Evolutionary conservation across 768 basidiomycete genomes (phyloP).

Genomic region (Mycena vulgaris): DNA sequence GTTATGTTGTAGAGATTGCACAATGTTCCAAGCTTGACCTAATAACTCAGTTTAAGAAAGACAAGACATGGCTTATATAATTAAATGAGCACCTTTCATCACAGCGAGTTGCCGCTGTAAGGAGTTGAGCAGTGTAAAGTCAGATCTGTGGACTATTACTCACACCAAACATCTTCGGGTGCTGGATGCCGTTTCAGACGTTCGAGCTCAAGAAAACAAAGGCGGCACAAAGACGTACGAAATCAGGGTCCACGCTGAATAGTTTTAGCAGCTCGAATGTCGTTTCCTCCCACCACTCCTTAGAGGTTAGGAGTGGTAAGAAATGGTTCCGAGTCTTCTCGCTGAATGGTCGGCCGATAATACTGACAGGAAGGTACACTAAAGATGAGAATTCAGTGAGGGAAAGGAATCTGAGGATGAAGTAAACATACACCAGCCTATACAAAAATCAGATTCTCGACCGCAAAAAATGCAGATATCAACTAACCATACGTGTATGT

Average conservation of each 20-base stretch:
- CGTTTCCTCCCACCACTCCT: conserved; percentile 93
- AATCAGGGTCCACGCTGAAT: conserved; percentile 88
- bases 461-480: not conserved
- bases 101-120: conserved; percentile 88
- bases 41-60: conserved; percentile 1
- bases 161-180: conserved; percentile 91
- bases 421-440: conserved; percentile 60
- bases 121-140: conserved; percentile 12
- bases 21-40: conserved; percentile 92
- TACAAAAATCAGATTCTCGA: not conserved
- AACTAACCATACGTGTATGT: conserved; percentile 82
- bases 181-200: conserved; percentile 42
- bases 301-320: conserved; percentile 85
- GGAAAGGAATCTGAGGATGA: not conserved
- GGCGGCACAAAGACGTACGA: conserved; percentile 46
- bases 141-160: conserved; percentile 41
- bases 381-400: not conserved
- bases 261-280: conserved; percentile 82
- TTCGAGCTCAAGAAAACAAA: not conserved
- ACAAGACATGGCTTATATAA: conserved; percentile 10
- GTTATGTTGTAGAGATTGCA: conserved; percentile 84
- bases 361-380: conserved; percentile 85
- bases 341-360: conserved; percentile 90
- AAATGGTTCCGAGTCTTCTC: conserved; percentile 87
- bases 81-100: conserved; percentile 72